Base-by-base conservation (phyloP, 2,329 filamentous ascomycete species). In the Cercospora brassicicola region DNA sequence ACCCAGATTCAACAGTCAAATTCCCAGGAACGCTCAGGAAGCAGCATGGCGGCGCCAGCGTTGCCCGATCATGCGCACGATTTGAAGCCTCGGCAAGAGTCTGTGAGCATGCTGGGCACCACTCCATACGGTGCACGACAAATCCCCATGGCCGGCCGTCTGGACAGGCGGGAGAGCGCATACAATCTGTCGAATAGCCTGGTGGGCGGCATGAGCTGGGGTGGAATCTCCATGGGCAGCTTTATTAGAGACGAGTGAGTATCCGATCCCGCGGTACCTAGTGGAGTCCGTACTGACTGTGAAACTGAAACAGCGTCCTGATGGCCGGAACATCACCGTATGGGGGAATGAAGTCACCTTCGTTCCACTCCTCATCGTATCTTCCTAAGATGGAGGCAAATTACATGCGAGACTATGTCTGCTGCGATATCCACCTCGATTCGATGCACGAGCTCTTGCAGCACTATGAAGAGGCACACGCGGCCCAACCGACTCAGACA, bases 231-330 rank as follows among this genome's bases (percentile, higher is more conserved):
- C 8, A 92, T 98, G 72, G 94, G 94, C 71, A 98, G 94, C 77
- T 98, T 96, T 85, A 95, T 99, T 80, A 88, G 92, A 80, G 94
- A 99, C 83, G 95, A 99, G 95, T 99, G 89, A 89, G 94, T 90
- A 62, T 65, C 48, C 23, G 39, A 64, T 11, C 39, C 59, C 13
- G 53, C 36, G 39, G 51, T 42, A 13, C n/a, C 15, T 59, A 59
- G 53, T 30, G 26, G 30, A 53, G n/a, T 23, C 33, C 26, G 23
- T 31, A 65, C 70, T 74, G 67, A 72, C 64, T 26, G 2, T 42
- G 31, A 36, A 13, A 73, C 78, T 42, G 31, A 36, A 13, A 73
- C 78, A 97, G 93, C 80, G 94, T 97, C 77, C 90, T 96, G 79
- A 97, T 97, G 92, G 89, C 92, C 68, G 94, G 95, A 76, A 97